Base-by-base conservation (phyloP, 2,329 filamentous ascomycete genomes). In the Calycina herbarum region DNA sequence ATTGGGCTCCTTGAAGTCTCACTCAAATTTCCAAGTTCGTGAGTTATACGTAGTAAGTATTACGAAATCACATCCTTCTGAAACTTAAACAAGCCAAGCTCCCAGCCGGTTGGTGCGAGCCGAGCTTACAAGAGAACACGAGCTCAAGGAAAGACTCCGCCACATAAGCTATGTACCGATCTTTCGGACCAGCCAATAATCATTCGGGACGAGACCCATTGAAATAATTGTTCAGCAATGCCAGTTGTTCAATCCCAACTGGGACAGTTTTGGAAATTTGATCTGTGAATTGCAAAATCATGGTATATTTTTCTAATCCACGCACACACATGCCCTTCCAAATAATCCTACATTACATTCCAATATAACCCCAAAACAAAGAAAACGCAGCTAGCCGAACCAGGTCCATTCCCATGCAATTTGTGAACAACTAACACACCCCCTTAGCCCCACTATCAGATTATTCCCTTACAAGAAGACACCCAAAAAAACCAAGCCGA, bases 401-500 rank as follows among this genome's bases (percentile, higher is more conserved):
- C 45, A 27, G 27, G 45, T 51, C 45, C 45, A 20, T 20, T 20
- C 20, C 45, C n/a, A 51, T 51, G n/a, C 45, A 51, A 51, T 24
- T 11, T 11, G 6, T 24, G n/a, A 51, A 24, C 45, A 10, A 27
- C 3, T 20, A 51, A 45, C n/a, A 51, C 3, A 2, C 45, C 45
- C 7, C 20, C 8, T 3, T 10, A 24, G 3, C n/a, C n/a, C 20
- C n/a, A 20, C 7, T 24, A 24, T 24, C n/a, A 0, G 1, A 51
- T 27, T 6, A 24, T 51, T 1, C 20, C 20, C 35, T 35, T 62
- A 62, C 17, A 62, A 35, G 20, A 62, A 13, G 27, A 62, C 17
- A 13, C 60, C 60, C 42, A 62, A 38, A 27, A 56, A 33, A 11
- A 62, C 29, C 17, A 62, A 10, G 11, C 60, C 60, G 6, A 62